Conservation (phyloP, 208 protist genomes). For the Angomonas deanei region DNA sequence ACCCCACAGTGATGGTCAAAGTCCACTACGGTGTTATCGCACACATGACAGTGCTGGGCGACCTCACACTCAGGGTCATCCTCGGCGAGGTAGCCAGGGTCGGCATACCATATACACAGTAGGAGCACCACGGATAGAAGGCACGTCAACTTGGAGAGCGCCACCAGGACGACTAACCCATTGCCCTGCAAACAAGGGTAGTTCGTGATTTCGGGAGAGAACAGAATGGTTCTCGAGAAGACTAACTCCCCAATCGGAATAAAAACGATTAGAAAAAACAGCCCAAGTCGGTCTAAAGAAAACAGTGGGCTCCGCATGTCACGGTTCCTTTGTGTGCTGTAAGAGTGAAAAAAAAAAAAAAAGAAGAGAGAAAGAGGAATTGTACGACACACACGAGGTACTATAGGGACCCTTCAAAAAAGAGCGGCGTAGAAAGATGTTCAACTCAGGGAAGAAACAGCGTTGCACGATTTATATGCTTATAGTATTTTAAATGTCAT, state of each 20-base stretch:
- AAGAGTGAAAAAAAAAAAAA: conserved; percentile 3
- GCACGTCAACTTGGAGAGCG: neutral
- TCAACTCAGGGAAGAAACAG: too few relatives aligned
- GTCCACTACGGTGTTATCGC: conserved; percentile 39
- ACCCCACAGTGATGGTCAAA: conserved; percentile 85
- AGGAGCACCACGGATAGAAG: conserved; percentile 6
- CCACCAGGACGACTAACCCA: neutral
- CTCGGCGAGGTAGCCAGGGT: conserved; percentile 40
- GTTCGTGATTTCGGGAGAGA: neutral
- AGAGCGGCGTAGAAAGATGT: too few relatives aligned
- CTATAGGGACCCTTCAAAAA: too few relatives aligned
- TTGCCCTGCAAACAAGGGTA: neutral
- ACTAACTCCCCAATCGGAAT: neutral
- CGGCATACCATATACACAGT: conserved; percentile 21
- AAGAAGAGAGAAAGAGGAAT: neutral
- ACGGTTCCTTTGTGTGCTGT: neutral
- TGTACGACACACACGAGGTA: too few relatives aligned
- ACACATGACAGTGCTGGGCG: conserved; percentile 37
- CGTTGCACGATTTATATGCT: too few relatives aligned
- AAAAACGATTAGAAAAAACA: neutral
- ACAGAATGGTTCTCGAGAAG: neutral
- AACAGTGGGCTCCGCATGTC: neutral
- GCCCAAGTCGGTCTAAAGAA: neutral
- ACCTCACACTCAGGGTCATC: conserved; percentile 11
- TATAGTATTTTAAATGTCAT: too few relatives aligned